Base-by-base conservation (phyloP, 1,284 basidiomycete species). In the Apiotrichum brassicae region DNA sequence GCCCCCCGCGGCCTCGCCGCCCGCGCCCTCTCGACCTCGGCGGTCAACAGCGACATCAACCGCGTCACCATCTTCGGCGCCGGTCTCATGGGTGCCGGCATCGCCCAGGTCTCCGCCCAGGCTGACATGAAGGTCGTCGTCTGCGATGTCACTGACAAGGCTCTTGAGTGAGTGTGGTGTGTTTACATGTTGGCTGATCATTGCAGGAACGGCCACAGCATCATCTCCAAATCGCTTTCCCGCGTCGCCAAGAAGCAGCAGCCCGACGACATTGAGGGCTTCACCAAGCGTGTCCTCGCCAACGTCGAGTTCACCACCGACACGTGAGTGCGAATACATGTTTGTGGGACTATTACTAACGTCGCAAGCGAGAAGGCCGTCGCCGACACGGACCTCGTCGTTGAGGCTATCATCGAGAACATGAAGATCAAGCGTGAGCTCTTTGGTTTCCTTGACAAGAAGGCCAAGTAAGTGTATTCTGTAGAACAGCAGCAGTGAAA, bases 321-420 rank as follows among this genome's bases (percentile, higher is more conserved):
- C 54, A 72, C 77, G 47, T 72, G 50, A 58, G 68, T 61, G 6
- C 6, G 12, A 11, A 4, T 7, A 5, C 2, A n/a, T 6, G 2
- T 2, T 23, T 14, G 19, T 9, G 7, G 13, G 4, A 14, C 7
- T 26, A 47, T 34, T 38, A 20, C 1, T 18, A 2, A 34, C n/a
- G 33, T 34, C 28, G 8, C 30, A n/a, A 73, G 71, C 22, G 68
- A 57, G 6, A 68, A 74, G 46, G 78, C 77, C 3, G 77, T 79
- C 30, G 57, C 74, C 36, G 53, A 71, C 6, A 70, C 77, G 3
- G 79, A 81, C 61, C 66, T 80, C 40, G 78, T 81, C 41, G 73
- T 81, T 47, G 79, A 81, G 64, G 79, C 79, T 6, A 80, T 81
- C 53, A 78, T 81, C 53, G 79, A 81, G 61, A 77, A 76, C 56